Evolutionary conservation across 2,329 filamentous ascomycete species (phyloP), one percentile per base, ranked within the genome.

Genomic region (Nannizziopsis barbatae): DNA sequence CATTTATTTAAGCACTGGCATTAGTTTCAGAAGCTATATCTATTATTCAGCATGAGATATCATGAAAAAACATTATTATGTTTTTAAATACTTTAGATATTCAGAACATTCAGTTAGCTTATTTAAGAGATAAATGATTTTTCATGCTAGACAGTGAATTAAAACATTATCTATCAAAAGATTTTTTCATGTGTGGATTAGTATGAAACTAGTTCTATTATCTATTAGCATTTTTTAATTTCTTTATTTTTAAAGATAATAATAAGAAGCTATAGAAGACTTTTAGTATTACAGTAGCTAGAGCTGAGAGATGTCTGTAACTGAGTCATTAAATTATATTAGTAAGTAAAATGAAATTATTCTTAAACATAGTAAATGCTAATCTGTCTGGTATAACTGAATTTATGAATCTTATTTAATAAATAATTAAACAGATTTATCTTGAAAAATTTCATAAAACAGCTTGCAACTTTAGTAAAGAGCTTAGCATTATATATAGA

Each of bases 161-260:
- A 2, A 63, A 67, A 15, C 62, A 61, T 5, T 75, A 78, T 43
- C 57, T 81, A 1, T 72, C 75, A 0, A 78, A 82, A 53, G 79
- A 82, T 53, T 80, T 75, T 53, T 57, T 71, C 1, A 71, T 80
- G 6, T 69, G 76, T 20, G 79, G 78, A 1, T 66, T 75, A 49
- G 58, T 75, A 17, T 79, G 75, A 72, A 72, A 69, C 44, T 65
- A 73, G 51, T 37, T 56, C 0, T 71, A 69, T 46, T 76, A 74
- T 50, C 72, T 73, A 0, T 53, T 65, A 1, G 60, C 64, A 2
- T 80, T 76, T 64, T 80, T 81, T 54, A 52, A 62, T 1, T 63
- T 65, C 15, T 64, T 67, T 1, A 65, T 37, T 15, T 37, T 70
- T 42, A 64, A 69, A 35, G 75, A 79, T 50, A 75, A 80, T 41